Evolutionary conservation across 83 land plant genomes (phyloP).

Genomic region (Thuja plicata): DNA sequence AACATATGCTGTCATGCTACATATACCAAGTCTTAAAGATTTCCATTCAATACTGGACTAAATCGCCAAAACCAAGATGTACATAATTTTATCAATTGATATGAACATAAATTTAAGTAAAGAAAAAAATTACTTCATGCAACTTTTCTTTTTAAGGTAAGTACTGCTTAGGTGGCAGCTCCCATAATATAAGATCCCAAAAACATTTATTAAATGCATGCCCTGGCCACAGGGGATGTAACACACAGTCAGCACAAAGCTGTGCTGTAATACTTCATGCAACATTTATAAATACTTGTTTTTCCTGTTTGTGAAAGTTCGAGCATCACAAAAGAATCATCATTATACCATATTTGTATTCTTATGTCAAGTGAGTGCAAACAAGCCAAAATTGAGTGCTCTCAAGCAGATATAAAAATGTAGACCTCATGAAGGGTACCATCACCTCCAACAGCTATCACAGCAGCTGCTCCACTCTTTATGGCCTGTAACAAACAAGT

Average conservation of each 20-base stretch:
- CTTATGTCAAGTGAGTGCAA: background rate
- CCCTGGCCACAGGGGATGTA: too few relatives aligned
- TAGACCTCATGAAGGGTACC: slow-evolving; percentile 95
- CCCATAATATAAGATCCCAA: too few relatives aligned
- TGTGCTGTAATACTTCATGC: too few relatives aligned
- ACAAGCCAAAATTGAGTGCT: background rate
- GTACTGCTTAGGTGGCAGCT: too few relatives aligned
- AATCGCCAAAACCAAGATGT: background rate
- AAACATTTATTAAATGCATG: too few relatives aligned
- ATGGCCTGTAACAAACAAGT: slow-evolving; percentile 58
- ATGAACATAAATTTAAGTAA: background rate
- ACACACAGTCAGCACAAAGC: too few relatives aligned
- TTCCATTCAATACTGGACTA: background rate
- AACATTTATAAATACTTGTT: background rate
- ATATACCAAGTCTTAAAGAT: background rate
- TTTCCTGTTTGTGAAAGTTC: background rate
- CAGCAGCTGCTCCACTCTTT: slow-evolving; percentile 87
- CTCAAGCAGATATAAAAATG: background rate
- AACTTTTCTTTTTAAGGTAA: background rate
- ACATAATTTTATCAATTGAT: background rate
- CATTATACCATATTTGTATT: background rate
- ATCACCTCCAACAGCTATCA: slow-evolving; percentile 96
- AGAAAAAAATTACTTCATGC: background rate
- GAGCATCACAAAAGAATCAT: background rate
- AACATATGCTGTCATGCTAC: background rate